A percentile compares a stretch with the other conserved stretches of the same genome.
These are phyloP conservation scores for Claviceps africana DNA, from an alignment of 2,329 filamentous ascomycete species.

Conservation along the genomic window DNA sequence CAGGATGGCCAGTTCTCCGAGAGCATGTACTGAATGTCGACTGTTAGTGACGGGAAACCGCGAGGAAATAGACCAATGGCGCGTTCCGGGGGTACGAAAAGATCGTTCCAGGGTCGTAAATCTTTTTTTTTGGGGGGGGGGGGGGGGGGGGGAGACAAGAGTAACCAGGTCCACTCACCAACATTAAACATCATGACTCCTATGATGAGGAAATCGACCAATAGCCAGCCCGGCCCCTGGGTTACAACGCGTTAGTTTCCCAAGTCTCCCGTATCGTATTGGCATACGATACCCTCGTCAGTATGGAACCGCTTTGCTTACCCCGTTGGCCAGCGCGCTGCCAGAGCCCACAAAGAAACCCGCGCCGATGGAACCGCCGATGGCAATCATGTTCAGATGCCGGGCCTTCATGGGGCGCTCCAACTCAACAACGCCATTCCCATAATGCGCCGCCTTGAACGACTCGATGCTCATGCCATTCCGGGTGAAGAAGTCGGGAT, in stretches of 20 bases:
- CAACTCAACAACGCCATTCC: constrained; percentile 20
- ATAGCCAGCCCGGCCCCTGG: constrained; percentile 27
- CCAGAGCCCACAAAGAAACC: constrained; percentile 50
- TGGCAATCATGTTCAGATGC: constrained; percentile 46
- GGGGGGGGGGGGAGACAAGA: no score
- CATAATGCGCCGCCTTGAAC: constrained; percentile 23
- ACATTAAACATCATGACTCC: constrained; percentile 48
- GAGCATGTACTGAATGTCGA: constrained; percentile 31
- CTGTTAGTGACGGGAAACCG: background rate
- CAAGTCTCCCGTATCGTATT: no score
- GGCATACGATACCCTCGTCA: background rate
- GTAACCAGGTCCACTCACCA: constrained; percentile 12
- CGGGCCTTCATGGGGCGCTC: constrained; percentile 35
- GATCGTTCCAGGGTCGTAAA: no score
- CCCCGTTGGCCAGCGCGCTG: constrained; percentile 32
- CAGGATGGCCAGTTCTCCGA: constrained; percentile 44
- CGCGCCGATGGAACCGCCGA: constrained; percentile 37
- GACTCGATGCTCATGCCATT: constrained; percentile 24
- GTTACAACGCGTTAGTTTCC: background rate
- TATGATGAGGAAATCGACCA: constrained; percentile 39
- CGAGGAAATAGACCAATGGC: no score
- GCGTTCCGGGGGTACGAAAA: background rate
- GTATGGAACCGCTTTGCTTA: constrained; percentile 15
- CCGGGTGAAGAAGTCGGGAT: constrained; percentile 21
- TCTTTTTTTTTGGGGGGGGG: no score